Conservation (phyloP, 202 grass and related monocot genomes). For the Dendrocalamus latiflorus region DNA sequence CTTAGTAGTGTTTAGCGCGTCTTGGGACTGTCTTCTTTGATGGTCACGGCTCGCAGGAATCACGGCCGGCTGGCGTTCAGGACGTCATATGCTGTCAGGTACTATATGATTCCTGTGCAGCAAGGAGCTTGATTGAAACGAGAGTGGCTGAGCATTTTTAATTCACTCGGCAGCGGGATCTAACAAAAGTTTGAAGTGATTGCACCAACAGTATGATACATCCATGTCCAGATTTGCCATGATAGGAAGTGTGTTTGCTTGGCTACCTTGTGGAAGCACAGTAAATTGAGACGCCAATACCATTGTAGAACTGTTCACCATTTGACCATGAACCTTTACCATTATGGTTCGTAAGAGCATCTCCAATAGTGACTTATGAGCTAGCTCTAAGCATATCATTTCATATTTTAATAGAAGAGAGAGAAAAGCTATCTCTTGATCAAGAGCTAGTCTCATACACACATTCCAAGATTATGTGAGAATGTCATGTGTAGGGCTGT, state of each 20-base stretch:
- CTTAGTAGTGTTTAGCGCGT: neutral
- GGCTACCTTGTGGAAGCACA: neutral
- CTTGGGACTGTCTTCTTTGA: slow-evolving; percentile 20
- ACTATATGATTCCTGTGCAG: slow-evolving; percentile 3
- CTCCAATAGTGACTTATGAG: too few relatives aligned
- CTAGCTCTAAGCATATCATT: too few relatives aligned
- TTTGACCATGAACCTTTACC: neutral
- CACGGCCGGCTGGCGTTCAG: neutral
- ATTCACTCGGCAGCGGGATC: neutral
- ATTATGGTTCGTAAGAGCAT: neutral
- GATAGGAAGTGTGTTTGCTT: neutral
- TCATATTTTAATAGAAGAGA: too few relatives aligned
- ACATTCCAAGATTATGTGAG: too few relatives aligned
- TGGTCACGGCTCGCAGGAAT: slow-evolving; percentile 9
- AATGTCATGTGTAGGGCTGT: too few relatives aligned
- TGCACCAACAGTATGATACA: neutral
- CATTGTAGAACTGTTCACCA: neutral
- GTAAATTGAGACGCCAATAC: neutral
- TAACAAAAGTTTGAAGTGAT: neutral
- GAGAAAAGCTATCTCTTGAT: too few relatives aligned
- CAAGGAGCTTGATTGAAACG: neutral
- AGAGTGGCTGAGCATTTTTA: neutral
- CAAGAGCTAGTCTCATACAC: too few relatives aligned
- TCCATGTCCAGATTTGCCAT: neutral
- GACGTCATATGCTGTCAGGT: slow-evolving; percentile 33